Percentiles rank a stretch among this genome's conserved stretches.
Conservation (phyloP, 2,329 filamentous ascomycete genomes). For the Phialocephala subalpina region DNA sequence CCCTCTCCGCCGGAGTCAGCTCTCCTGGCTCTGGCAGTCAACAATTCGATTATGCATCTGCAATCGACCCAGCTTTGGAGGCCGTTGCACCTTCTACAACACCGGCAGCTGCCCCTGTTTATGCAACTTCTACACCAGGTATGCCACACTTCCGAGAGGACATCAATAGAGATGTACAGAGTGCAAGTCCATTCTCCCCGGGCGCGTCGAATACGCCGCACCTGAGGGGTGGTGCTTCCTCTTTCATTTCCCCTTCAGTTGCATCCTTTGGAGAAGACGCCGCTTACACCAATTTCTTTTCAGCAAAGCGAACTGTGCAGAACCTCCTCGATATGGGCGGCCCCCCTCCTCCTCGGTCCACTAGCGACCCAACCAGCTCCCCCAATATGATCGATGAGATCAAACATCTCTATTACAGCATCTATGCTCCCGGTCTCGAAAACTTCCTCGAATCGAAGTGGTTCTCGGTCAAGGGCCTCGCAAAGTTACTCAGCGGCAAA, state of each 20-base stretch:
- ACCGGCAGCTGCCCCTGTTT: conserved; percentile 27
- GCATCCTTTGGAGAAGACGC: conserved; percentile 43
- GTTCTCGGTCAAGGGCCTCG: conserved; percentile 65
- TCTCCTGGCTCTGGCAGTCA: conserved; percentile 53
- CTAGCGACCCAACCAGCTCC: conserved; percentile 52
- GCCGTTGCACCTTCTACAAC: conserved; percentile 46
- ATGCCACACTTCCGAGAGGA: conserved; percentile 40
- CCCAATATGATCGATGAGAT: conserved; percentile 68
- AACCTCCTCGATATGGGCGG: conserved; percentile 73
- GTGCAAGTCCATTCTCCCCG: conserved; percentile 46
- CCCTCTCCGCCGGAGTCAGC: conserved; percentile 50
- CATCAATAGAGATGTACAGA: conserved; percentile 44
- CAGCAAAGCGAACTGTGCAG: conserved; percentile 74
- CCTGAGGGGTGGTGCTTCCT: conserved; percentile 60
- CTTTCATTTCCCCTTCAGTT: conserved; percentile 44
- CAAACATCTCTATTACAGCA: conserved; percentile 74
- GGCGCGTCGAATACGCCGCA: conserved; percentile 50
- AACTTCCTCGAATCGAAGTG: conserved; percentile 83
- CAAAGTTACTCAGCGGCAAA: conserved; percentile 58
- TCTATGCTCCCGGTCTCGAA: conserved; percentile 79
- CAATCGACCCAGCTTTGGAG: conserved; percentile 74
- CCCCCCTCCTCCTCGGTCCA: conserved; percentile 63
- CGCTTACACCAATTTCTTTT: conserved; percentile 53
- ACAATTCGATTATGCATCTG: conserved; percentile 63
- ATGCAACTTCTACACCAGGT: conserved; percentile 40